Percentiles rank a stretch among this genome's conserved stretches.
phyloP scores from a whole-genome alignment of 768 basidiomycete genomes.

The Candolleomyces efflorescens region DNA sequence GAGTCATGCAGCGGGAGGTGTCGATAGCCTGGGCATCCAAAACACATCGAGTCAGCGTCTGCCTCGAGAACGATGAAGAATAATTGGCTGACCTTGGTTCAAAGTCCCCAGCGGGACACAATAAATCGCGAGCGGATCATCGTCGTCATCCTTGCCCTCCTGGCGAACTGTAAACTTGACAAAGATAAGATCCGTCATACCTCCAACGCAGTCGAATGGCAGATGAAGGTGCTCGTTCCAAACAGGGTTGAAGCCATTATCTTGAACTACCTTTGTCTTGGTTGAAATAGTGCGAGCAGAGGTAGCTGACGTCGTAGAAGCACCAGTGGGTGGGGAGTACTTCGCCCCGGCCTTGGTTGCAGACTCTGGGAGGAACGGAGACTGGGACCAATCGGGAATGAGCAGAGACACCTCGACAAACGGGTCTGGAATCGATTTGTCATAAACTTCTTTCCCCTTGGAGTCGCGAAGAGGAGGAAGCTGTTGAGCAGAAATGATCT shows the following conservation, averaged over 20 bases:
- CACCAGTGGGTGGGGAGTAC: constrained; percentile 13
- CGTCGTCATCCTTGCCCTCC: constrained; percentile 51
- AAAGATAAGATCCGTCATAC: constrained; percentile 81
- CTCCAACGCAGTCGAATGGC: constrained; percentile 71
- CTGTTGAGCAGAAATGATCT: constrained; percentile 82
- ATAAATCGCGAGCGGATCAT: constrained; percentile 68
- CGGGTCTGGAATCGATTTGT: constrained; percentile 56
- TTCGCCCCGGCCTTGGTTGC: constrained; percentile 1
- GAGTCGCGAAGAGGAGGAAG: constrained; percentile 75
- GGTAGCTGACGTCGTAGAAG: constrained; percentile 19
- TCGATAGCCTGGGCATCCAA: constrained; percentile 66
- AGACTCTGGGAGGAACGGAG: constrained; percentile 15
- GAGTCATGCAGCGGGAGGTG: constrained; percentile 88
- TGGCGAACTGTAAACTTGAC: constrained; percentile 74
- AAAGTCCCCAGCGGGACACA: constrained; percentile 69
- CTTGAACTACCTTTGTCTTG: constrained; percentile 63
- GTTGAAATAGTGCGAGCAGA: constrained; percentile 44
- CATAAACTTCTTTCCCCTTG: constrained; percentile 58
- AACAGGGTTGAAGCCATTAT: constrained; percentile 90
- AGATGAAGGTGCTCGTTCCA: constrained; percentile 73
- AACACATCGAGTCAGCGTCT: neutral
- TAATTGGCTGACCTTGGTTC: constrained; percentile 49
- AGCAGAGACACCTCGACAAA: constrained; percentile 67
- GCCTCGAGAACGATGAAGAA: constrained; percentile 9
- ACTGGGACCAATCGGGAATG: constrained; percentile 65